Evolutionary conservation across 257 asterid genomes (phyloP), one percentile per base, ranked within the genome.

Genomic region (Plantago ovata): DNA sequence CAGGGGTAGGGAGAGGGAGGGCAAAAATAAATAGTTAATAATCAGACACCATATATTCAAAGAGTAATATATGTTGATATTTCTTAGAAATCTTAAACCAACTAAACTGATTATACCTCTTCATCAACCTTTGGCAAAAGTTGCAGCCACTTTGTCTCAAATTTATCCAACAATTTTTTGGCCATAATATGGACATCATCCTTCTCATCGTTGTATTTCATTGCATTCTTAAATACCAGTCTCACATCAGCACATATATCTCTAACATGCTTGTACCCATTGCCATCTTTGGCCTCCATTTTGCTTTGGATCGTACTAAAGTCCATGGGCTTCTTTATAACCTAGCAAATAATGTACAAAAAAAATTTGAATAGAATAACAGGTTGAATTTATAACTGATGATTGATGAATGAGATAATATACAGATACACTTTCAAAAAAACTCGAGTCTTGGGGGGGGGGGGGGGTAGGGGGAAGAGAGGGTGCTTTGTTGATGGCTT

Each of bases 281-380:
- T 62, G 63, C 82, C 92, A 75, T 83, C 96, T 71, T 80, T 81
- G 58, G 83, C 89, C 80, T 90, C 96, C 95, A 90, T 90, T 77
- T 85, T 87, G 73, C 71, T 75, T 72, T 73, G 77, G 64, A 90
- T 71, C 38, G 98, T 87, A 73, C 95, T 84, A 67, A 90, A 90
- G 72, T 90, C 98, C 96, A 90, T 87, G 39, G 98, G 98, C 80
- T 87, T 90, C 79, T 87, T 89, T 71, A 90, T 90, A 62, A 90
- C 89, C 98, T 90, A 68, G 60, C 15, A 19, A 55, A 38, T 28
- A 33, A 36, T 54, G 44, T 9, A 32, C 21, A 36, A 3, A 33
- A 53, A n/a, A 54, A 16, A n/a, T n/a, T 28, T 6, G 21, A 16
- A 53, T 18, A n/a, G 43, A 53, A 41, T 44, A 50, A 36, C 14